Conservation (phyloP, 805 yeast species). For the Jamesozyma rosinii region DNA sequence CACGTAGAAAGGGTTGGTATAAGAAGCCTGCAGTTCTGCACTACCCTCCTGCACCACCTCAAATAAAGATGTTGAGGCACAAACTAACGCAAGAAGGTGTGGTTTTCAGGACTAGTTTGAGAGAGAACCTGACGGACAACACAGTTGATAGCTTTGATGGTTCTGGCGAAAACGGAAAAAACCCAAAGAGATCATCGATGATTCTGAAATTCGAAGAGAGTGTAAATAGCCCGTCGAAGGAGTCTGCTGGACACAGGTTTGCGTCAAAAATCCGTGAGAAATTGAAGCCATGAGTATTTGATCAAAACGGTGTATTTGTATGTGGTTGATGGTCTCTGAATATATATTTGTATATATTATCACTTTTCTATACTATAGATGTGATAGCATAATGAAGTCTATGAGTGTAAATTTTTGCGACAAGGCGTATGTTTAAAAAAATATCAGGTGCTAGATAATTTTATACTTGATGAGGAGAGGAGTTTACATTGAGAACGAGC, state of each 20-base stretch:
- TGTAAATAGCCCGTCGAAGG: conserved; percentile 4
- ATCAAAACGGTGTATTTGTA: too few relatives aligned
- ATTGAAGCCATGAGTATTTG: too few relatives aligned
- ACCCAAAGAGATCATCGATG: conserved; percentile 1
- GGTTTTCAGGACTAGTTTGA: conserved; percentile 26
- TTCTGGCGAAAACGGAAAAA: background rate
- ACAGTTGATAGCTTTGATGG: conserved; percentile 1
- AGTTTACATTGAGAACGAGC: too few relatives aligned
- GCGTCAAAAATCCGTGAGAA: conserved; percentile 21
- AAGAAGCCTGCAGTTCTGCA: conserved; percentile 30
- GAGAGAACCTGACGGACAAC: conserved; percentile 14
- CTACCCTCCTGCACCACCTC: conserved; percentile 28
- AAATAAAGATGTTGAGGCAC: conserved; percentile 8
- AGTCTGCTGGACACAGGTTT: conserved; percentile 14
- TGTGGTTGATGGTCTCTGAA: too few relatives aligned
- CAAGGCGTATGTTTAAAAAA: background rate
- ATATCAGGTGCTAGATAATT: too few relatives aligned
- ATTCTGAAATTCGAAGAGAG: conserved; percentile 6
- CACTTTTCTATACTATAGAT: background rate
- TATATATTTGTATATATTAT: too few relatives aligned
- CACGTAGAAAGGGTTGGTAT: conserved; percentile 31
- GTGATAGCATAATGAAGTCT: too few relatives aligned
- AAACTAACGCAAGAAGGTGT: conserved; percentile 28
- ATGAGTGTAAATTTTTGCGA: background rate
- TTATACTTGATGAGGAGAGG: too few relatives aligned